Conservation (phyloP, 352 stramenopile genomes). For the Halophytophthora polymorphica region DNA sequence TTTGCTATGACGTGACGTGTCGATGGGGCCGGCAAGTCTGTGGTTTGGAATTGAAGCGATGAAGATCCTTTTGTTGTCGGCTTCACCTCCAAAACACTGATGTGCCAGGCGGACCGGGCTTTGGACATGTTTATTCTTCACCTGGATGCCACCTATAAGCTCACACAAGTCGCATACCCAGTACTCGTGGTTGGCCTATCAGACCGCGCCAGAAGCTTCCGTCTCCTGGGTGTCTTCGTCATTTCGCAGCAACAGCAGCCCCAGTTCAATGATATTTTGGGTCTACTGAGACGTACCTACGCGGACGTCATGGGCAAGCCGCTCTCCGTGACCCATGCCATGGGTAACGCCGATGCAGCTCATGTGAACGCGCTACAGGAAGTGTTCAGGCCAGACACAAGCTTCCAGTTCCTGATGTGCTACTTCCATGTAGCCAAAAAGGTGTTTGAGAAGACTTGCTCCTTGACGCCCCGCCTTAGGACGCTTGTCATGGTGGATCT, state of each 20-base stretch:
- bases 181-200: constrained; percentile 20
- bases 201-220: constrained; percentile 14
- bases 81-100: constrained; percentile 11
- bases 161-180: constrained; percentile 15
- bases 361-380: constrained; percentile 15
- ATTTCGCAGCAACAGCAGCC: constrained; percentile 12
- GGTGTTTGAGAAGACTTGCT: constrained; percentile 8
- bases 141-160: constrained; percentile 29
- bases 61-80: constrained; percentile 8
- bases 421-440: constrained; percentile 21
- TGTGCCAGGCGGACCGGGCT: constrained; percentile 3
- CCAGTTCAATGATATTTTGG: constrained; percentile 4
- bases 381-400: constrained; percentile 1
- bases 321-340: constrained; percentile 7
- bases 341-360: constrained; percentile 20
- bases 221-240: constrained; percentile 22
- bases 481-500: constrained; percentile 6
- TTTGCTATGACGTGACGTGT: constrained; percentile 8
- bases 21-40: not conserved
- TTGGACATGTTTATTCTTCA: constrained; percentile 15
- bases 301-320: not conserved
- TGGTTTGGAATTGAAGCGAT: constrained; percentile 9
- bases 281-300: not conserved
- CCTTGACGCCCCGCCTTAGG: not conserved
- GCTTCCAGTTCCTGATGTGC: constrained; percentile 12